A percentile compares a stretch with the other conserved stretches of the same genome.
Conservation (phyloP, 164 flowering plant species). For the Echeveria elegans region DNA sequence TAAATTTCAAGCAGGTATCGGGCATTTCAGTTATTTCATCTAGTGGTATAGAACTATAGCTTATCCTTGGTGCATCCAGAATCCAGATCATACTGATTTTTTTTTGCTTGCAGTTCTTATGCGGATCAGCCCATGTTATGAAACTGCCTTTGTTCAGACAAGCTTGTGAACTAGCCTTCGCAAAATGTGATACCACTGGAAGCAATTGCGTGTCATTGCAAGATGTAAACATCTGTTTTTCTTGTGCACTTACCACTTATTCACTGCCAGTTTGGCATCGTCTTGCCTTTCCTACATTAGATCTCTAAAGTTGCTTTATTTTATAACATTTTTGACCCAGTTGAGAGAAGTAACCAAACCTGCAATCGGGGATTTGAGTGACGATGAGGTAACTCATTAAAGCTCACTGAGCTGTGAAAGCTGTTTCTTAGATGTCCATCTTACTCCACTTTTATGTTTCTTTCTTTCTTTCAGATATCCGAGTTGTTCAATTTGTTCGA, state of each 20-base stretch:
- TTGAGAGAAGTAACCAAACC: slow-evolving; percentile 26
- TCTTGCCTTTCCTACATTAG: background rate
- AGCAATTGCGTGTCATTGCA: slow-evolving; percentile 24
- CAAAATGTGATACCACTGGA: slow-evolving; percentile 29
- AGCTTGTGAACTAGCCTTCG: slow-evolving; percentile 44
- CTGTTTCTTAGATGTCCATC: background rate
- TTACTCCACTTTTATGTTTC: background rate
- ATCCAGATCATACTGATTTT: too few species aligned
- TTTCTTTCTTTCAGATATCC: slow-evolving; percentile 29
- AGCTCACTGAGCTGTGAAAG: background rate
- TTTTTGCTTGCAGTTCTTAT: slow-evolving; percentile 32
- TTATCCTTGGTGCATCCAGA: too few species aligned
- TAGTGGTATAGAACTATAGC: background rate
- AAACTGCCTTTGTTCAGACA: slow-evolving; percentile 45
- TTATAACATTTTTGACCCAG: slow-evolving; percentile 19
- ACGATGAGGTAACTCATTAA: slow-evolving; percentile 28
- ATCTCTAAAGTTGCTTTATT: background rate
- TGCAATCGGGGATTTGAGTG: slow-evolving; percentile 25
- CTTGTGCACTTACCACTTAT: background rate
- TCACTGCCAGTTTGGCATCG: background rate
- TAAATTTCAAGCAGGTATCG: slow-evolving; percentile 77
- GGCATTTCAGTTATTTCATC: background rate
- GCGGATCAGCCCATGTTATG: slow-evolving; percentile 47
- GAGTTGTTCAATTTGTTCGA: slow-evolving; percentile 26
- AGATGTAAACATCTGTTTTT: slow-evolving; percentile 26